A percentile compares a stretch with the other conserved stretches of the same genome.
Evolutionary conservation across 108 stramenopile species (phyloP).

Genomic region (Nitzschia inconspicua): DNA sequence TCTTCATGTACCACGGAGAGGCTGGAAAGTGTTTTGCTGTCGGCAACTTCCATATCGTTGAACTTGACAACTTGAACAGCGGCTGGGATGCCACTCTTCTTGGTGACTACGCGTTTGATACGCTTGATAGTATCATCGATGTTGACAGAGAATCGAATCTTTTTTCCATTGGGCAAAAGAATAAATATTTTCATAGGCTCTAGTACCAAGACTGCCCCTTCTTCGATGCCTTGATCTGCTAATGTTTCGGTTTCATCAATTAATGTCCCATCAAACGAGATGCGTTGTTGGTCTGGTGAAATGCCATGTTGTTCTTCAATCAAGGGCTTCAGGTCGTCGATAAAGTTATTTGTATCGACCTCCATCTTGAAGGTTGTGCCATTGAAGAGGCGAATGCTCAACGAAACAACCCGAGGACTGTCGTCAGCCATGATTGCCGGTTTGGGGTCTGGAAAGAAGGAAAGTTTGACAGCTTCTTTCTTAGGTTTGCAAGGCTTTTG

Average conservation of each 20-base stretch:
- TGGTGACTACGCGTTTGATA: background rate
- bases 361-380: too few relatives aligned
- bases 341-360: too few relatives aligned
- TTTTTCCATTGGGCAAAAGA: background rate
- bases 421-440: too few relatives aligned
- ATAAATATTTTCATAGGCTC: constrained; percentile 14
- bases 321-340: constrained; percentile 2
- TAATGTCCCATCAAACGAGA: constrained; percentile 10
- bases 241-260: too few relatives aligned
- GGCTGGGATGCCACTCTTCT: background rate
- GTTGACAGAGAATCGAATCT: constrained; percentile 2
- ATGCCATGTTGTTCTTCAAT: background rate
- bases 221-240: constrained; percentile 3
- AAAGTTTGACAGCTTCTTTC: too few relatives aligned
- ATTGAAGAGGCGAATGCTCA: too few relatives aligned
- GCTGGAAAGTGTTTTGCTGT: constrained; percentile 4
- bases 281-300: constrained; percentile 9
- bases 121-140: constrained; percentile 3
- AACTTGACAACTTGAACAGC: constrained; percentile 4
- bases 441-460: too few relatives aligned
- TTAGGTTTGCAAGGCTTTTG: too few relatives aligned
- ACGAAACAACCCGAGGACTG: too few relatives aligned
- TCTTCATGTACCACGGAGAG: constrained; percentile 3
- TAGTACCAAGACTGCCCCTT: background rate
- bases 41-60: constrained; percentile 2